Evolutionary conservation across 2,329 filamentous ascomycete genomes (phyloP).

Genomic region (Cercospora berteroae): DNA sequence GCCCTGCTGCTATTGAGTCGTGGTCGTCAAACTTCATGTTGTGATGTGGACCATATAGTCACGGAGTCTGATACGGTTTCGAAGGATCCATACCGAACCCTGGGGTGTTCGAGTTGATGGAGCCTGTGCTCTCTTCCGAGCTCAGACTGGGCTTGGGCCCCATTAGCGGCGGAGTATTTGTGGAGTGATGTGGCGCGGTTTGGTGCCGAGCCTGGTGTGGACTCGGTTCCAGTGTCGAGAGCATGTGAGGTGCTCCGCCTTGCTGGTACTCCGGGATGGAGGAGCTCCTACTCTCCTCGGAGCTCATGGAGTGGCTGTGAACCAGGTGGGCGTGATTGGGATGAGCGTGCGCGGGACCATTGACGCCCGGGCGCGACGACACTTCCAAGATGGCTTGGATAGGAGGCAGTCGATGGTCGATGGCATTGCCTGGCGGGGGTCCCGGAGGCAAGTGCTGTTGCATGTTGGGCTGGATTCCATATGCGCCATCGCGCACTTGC

Average conservation of each 20-base stretch:
- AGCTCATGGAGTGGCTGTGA: slow-evolving; percentile 26
- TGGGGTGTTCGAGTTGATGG: slow-evolving; percentile 19
- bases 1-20: neutral
- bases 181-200: slow-evolving; percentile 2
- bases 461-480: slow-evolving; percentile 15
- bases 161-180: neutral
- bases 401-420: slow-evolving; percentile 25
- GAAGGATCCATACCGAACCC: slow-evolving; percentile 9
- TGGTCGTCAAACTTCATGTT: neutral
- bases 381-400: slow-evolving; percentile 27
- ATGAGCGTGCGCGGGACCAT: neutral
- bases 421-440: slow-evolving; percentile 10
- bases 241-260: neutral
- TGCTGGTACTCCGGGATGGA: slow-evolving; percentile 14
- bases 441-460: slow-evolving; percentile 6
- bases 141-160: slow-evolving; percentile 15
- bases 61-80: slow-evolving; percentile 24
- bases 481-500: slow-evolving; percentile 21
- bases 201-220: neutral
- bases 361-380: slow-evolving; percentile 9
- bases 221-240: slow-evolving; percentile 12
- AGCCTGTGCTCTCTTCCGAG: slow-evolving; percentile 26
- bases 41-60: slow-evolving; percentile 7
- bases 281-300: slow-evolving; percentile 25
- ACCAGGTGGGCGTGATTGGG: slow-evolving; percentile 15